phyloP scores from a whole-genome alignment of 163 green algal species.

The Chlamydomonas reinhardtii region DNA sequence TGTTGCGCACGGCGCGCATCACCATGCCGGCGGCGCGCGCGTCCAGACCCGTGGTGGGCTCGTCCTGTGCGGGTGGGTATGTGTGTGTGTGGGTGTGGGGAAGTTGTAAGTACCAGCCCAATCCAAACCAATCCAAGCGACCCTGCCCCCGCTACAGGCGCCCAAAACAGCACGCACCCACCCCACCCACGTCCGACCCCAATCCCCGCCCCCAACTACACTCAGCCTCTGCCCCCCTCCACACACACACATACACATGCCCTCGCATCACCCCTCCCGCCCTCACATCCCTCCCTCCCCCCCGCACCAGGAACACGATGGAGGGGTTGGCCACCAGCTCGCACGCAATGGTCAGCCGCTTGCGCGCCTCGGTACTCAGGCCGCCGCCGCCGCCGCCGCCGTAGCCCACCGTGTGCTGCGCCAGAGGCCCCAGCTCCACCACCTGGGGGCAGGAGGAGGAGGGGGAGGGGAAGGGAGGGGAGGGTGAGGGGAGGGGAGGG shows the following conservation, averaged over 20 bases:
- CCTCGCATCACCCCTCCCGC: constrained; percentile 35
- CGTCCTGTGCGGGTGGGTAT: neutral
- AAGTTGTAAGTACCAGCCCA: too few relatives aligned
- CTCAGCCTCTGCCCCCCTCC: neutral
- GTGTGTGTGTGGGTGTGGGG: neutral
- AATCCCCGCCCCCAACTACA: neutral
- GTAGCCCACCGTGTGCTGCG: constrained; percentile 60
- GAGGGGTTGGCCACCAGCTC: constrained; percentile 79
- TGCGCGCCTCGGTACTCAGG: constrained; percentile 35
- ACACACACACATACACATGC: neutral
- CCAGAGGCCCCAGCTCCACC: constrained; percentile 75
- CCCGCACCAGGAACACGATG: constrained; percentile 65
- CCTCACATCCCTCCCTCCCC: neutral
- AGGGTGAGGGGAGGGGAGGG: too few relatives aligned
- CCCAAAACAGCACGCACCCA: neutral
- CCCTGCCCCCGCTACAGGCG: too few relatives aligned
- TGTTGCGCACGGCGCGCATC: constrained; percentile 66
- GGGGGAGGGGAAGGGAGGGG: neutral
- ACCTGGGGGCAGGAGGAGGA: constrained; percentile 49
- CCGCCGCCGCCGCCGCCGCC: neutral
- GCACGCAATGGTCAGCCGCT: constrained; percentile 79
- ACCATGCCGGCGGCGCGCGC: constrained; percentile 58
- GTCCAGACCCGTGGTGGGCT: constrained; percentile 56
- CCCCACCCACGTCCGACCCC: neutral
- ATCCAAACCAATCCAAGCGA: too few relatives aligned